phyloP scores from a whole-genome alignment of 495 filamentous ascomycete genomes.

The Staphylotrichum tortipilum region DNA sequence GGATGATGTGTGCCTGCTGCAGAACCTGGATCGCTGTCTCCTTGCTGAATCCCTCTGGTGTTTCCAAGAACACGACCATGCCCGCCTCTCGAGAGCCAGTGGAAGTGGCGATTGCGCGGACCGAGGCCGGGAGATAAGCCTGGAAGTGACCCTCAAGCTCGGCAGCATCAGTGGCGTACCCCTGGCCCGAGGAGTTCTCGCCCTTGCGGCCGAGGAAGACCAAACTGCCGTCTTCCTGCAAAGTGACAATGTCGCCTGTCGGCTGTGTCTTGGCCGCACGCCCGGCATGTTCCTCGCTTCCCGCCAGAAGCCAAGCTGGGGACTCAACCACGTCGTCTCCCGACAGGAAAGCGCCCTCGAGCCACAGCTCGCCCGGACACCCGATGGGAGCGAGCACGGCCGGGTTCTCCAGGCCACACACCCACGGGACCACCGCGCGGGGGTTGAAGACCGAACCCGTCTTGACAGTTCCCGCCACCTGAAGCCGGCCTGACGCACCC shows the following conservation, averaged over 20 bases:
- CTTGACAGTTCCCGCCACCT: not conserved
- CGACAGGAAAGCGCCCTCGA: slow-evolving; percentile 56
- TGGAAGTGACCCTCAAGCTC: slow-evolving; percentile 48
- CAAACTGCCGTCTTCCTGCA: slow-evolving; percentile 41
- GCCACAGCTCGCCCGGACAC: slow-evolving; percentile 64
- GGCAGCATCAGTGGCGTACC: slow-evolving; percentile 22
- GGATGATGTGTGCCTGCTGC: no score
- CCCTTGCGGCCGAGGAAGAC: slow-evolving; percentile 34
- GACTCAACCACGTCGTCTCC: slow-evolving; percentile 38
- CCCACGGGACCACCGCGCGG: slow-evolving; percentile 13
- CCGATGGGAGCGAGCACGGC: slow-evolving; percentile 52
- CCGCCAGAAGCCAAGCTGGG: slow-evolving; percentile 10
- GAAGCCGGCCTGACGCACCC: not conserved
- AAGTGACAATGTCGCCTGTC: slow-evolving; percentile 50
- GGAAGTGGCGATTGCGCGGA: not conserved
- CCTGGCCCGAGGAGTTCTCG: slow-evolving; percentile 19
- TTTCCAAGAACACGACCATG: no score
- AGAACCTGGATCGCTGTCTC: no score
- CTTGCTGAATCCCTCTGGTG: fast-evolving
- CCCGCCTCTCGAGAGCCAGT: no score
- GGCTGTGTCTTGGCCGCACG: slow-evolving; percentile 36
- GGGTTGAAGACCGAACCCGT: slow-evolving; percentile 3
- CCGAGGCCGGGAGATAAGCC: not conserved
- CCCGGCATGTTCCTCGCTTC: not conserved
- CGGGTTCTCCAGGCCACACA: slow-evolving; percentile 18